Evolutionary conservation across 2,329 filamentous ascomycete species (phyloP), one percentile per base, ranked within the genome.

Genomic region (Trichoderma simmonsii): DNA sequence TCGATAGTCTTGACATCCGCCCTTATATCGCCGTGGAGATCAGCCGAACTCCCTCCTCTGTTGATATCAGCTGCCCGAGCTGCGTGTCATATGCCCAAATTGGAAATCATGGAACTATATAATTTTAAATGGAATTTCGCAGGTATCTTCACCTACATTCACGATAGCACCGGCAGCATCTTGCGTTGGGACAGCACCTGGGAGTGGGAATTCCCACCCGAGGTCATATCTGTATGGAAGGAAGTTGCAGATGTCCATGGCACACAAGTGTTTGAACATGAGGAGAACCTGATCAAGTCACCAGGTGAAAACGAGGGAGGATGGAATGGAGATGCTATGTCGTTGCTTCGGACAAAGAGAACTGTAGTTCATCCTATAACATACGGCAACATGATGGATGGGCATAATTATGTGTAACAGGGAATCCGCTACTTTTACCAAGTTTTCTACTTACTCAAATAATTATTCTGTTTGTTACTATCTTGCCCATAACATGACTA

Each of bases 311-410:
- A 34, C 12, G 12, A 6, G 34, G 5, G 34, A 14, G n/a, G 7
- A 15, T 68, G 34, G 65, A 14, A 11, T 12, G 65, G 54, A 7
- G 43, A 36, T 12, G 11, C 59, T 12, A 2, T 68, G 5, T 68
- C 65, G 18, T 54, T 30, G 12, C 65, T 68, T 32, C 34, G 26
- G 7, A 68, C 65, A 32, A 56, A 56, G 6, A 36, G 2, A 34
- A 32, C 54, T 2, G 54, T 48, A 4, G 34, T 68, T 1, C 65
- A 68, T 48, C 54, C 65, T 6, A 21, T 68, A 6, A 68, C 65
- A 18, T 60, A 68, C 14, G 34, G 24, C 18, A 68, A 68, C 24
- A 68, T 60, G 65, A 60, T 68, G 54, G 24, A 60, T 60, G 65
- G 65, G 1, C 12, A 4, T 6, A 68, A 60, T 24, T 15, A 11